Evolutionary conservation across 2,329 filamentous ascomycete species (phyloP), one percentile per base, ranked within the genome.

Genomic region (Stagonosporopsis cucurbitacearum): DNA sequence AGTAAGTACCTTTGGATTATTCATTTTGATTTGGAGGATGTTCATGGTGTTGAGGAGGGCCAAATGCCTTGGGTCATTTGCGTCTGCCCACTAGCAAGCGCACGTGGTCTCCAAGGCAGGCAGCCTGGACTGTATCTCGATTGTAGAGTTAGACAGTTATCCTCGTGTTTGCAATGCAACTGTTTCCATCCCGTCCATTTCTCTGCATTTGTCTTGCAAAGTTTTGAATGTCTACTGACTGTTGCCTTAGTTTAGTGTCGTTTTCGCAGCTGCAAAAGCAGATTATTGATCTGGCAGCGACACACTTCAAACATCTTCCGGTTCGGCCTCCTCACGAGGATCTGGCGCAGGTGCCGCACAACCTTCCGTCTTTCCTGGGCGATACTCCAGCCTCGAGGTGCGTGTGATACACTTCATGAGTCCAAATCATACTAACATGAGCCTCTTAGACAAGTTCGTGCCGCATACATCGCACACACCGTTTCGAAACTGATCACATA

Each of bases 401-500:
- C 35, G 69, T 61, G 30, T 35, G 6, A 4, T 6, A 25, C 30
- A 36, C 15, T 11, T 19, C 8, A 28, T n/a, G 15, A 26, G 33
- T 9, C 19, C 15, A 8, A 12, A 17, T 17, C 25, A 22, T 20
- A 35, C 47, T 56, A 37, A 56, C 25, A 17, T 26, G n/a, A 33
- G 6, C 30, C 25, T 25, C 47, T 11, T 36, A 75, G 79, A 57
- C 79, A 82, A 63, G 73, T 85, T 15, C 80, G 82, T 23, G 75
- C 80, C 40, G 81, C 82, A 20, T 84, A 84, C 62, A 74, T 85
- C 25, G 79, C 82, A 53, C 82, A 84, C 62, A 77, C 81, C n/a
- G 77, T 86, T 37, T 84, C 82, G 13, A 82, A 80, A 52, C 79
- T 82, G n/a, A 73, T 86, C 47, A 84, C 80, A 7, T 81, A 80